Evolutionary conservation across 352 stramenopile genomes (phyloP), one percentile per base, ranked within the genome.

Genomic region (Pythium phragmiticola): DNA sequence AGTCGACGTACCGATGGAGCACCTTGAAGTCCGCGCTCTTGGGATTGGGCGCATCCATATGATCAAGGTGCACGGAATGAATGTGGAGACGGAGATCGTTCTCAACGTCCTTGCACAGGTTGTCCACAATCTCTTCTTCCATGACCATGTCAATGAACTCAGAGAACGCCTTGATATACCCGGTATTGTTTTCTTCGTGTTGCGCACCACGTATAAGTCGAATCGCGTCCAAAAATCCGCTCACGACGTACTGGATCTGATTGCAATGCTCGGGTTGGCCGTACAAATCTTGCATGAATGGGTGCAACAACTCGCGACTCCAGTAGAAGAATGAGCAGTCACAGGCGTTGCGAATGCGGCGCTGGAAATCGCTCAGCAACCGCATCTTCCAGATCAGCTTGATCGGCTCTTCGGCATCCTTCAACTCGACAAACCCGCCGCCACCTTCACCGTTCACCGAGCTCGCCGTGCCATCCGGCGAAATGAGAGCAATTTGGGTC

Each of bases 311-410:
- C 70, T 98, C 90, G 3, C 84, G 81, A 62, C 92, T 95, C 83
- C 94, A 98, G 72, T 98, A 98, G 36, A 98, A 89, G 66, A 97
- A 96, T 8, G 89, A 96, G 65, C 88, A 97, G 69, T 97, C 90
- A 66, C 90, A 97, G 3, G 84, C 89, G 42, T 74, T 78, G 17
- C 79, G 72, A 47, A 98, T 87, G 48, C 88, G 87, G 9, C 86
- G 80, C 64, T 98, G 91, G 61, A 97, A 96, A 63, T 94, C 88
- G 58, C 82, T 90, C 49, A 98, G 66, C 36, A 97, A 60, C 17
- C 80, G 78, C 48, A 98, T 69, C 62, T 92, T 92, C 78, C 87
- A 93, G 42, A 94, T 90, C 17, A 93, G 61, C 56, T 91, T 92
- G 30, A 91, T 71, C 21, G 82, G 80, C 57, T 92, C 87, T 45